Conservation (phyloP, 164 flowering plant genomes). For the Umbilicus rupestris region DNA sequence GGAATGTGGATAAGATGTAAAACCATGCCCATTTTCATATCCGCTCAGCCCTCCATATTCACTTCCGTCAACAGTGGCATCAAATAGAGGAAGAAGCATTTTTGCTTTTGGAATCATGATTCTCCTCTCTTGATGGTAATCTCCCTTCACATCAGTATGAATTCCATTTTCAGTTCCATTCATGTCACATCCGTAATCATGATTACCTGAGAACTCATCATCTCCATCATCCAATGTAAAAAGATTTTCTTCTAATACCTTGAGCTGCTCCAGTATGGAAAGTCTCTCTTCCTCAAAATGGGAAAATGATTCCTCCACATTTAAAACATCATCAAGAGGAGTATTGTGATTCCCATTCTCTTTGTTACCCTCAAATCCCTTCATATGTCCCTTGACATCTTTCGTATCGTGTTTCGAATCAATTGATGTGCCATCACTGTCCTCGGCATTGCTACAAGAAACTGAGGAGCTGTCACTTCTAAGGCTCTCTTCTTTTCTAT, state of each 20-base stretch:
- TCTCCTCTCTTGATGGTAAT: neutral
- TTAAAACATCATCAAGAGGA: conserved; percentile 46
- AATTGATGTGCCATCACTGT: conserved; percentile 53
- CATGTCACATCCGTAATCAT: neutral
- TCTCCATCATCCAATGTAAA: conserved; percentile 52
- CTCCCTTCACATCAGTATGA: neutral
- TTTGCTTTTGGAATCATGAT: conserved; percentile 19
- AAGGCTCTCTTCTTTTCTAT: conserved; percentile 27
- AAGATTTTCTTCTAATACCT: conserved; percentile 76
- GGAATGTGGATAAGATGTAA: conserved; percentile 21
- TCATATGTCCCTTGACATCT: conserved; percentile 27
- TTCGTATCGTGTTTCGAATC: conserved; percentile 11
- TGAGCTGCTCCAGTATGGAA: conserved; percentile 74
- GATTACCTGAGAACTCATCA: conserved; percentile 13
- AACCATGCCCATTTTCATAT: conserved; percentile 18
- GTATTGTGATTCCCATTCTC: conserved; percentile 35
- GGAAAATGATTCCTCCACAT: conserved; percentile 38
- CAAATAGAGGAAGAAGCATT: conserved; percentile 70
- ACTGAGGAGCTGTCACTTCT: conserved; percentile 38
- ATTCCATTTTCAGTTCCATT: neutral
- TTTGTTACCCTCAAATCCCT: conserved; percentile 18
- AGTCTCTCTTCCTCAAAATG: conserved; percentile 77
- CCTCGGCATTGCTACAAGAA: conserved; percentile 46
- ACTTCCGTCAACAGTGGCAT: conserved; percentile 40
- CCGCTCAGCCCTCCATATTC: conserved; percentile 26